Evolutionary conservation across 345 rosid genomes (phyloP), one percentile per base, ranked within the genome.

Genomic region (Hypericum androsaemum): DNA sequence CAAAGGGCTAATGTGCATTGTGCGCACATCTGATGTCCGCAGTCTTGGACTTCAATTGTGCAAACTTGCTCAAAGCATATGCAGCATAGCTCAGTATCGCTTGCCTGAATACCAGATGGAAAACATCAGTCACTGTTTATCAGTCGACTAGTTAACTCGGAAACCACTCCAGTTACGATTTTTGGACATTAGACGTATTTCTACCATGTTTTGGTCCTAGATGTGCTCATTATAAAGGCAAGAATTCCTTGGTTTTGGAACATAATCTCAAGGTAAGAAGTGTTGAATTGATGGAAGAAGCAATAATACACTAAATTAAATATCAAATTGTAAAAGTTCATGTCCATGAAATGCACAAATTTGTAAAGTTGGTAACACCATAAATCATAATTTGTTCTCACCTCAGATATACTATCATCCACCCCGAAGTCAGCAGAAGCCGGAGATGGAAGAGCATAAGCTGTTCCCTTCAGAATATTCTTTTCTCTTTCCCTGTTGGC

Each of bases 11-110:
- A 75, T 0, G 90, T 88, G 80, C 99, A 92, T 46, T 80, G 90
- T 40, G 99, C 99, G 61, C 99, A 92, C 97, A 92, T 83, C 68
- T 85, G 99, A 67, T 92, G 99, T 43, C 97, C 89, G 11, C 99
- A 92, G 63, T 67, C 73, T 59, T 83, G 80, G 5, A 92, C 97
- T 80, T 88, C 97, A 37, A 92, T 92, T 4, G 94, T 88, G 57
- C 99, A 92, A 10, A 73, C 79, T 53, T 88, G 97, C 75, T 94
- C 99, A 57, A 94, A 94, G 74, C 99, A 94, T 69, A 94, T 94
- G 68, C 90, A 85, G 69, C 99, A 94, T 41, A 88, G 54, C 54
- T 94, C 97, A 0, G 77, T 52, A 58, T 94, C 97, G 41, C 87
- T 86, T 43, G 52, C 77, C 98, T 92, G 79, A 39, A 63, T 51